These are phyloP conservation scores for Tricholoma sp. DNA, from an alignment of 768 basidiomycete genomes.

Conservation along the genomic window DNA sequence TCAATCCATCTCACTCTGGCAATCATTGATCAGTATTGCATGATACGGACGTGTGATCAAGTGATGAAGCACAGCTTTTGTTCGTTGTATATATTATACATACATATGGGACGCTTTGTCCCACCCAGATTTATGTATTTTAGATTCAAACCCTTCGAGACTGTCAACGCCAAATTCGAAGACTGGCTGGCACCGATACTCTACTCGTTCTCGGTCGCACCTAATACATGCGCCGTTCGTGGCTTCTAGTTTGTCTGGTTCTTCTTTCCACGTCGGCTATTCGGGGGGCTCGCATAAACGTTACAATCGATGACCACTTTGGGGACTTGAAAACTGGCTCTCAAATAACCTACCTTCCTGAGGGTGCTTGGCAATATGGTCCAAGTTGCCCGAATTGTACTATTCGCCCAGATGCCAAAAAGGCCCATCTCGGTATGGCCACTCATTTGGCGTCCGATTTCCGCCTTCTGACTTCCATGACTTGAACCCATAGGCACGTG, in stretches of 20 bases:
- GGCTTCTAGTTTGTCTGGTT: slow-evolving; percentile 6
- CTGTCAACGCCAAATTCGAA: background rate
- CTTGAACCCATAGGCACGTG: slow-evolving; percentile 22
- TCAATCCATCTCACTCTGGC: background rate
- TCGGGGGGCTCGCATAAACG: slow-evolving; percentile 21
- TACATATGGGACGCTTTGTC: background rate
- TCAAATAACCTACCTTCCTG: slow-evolving; percentile 27
- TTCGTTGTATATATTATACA: background rate
- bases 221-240: slow-evolving; percentile 8
- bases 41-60: background rate
- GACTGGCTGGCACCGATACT: background rate
- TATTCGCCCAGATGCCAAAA: slow-evolving; percentile 17
- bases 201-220: background rate
- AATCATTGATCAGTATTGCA: background rate
- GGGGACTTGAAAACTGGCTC: slow-evolving; percentile 26
- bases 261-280: slow-evolving; percentile 3
- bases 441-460: background rate
- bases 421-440: slow-evolving; percentile 10
- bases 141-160: background rate
- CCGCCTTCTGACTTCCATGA: background rate
- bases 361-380: slow-evolving; percentile 27
- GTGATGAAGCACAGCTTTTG: background rate
- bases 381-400: slow-evolving; percentile 22
- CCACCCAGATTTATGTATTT: background rate
- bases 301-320: slow-evolving; percentile 38